phyloP scores from a whole-genome alignment of 495 filamentous ascomycete species.

The Penicillium soppii region DNA sequence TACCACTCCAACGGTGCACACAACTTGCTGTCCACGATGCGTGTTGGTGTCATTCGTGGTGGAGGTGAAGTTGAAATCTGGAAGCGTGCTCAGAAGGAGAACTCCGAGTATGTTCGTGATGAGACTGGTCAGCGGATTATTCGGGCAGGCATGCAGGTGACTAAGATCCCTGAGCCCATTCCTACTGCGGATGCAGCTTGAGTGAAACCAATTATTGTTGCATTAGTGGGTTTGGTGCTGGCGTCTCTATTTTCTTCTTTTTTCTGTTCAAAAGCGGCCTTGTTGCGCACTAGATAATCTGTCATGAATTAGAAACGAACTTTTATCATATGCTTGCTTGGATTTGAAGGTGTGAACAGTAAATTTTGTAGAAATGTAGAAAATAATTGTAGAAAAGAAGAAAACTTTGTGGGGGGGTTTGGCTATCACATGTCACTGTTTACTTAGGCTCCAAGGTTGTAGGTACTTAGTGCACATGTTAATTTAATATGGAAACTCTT shows the following conservation, averaged over 20 bases:
- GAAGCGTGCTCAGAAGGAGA: conserved; percentile 91
- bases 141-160: conserved; percentile 87
- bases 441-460: too few relatives aligned
- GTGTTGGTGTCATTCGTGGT: conserved; percentile 93
- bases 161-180: conserved; percentile 63
- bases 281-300: conserved; percentile 26
- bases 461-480: too few relatives aligned
- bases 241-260: conserved; percentile 19
- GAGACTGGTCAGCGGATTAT: conserved; percentile 78
- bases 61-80: conserved; percentile 98
- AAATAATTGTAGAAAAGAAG: too few relatives aligned
- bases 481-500: too few relatives aligned
- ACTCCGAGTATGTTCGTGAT: conserved; percentile 76
- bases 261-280: conserved; percentile 22
- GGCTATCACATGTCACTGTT: too few relatives aligned
- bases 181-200: conserved; percentile 49
- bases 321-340: conserved; percentile 9
- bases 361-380: too few relatives aligned
- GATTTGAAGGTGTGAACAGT: too few relatives aligned
- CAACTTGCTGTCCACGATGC: conserved; percentile 95
- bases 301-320: conserved; percentile 32
- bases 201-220: conserved; percentile 18
- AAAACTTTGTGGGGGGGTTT: too few relatives aligned
- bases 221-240: conserved; percentile 26
- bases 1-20: conserved; percentile 97